Evolutionary conservation across 345 rosid genomes (phyloP).

Genomic region (Brassica incana): DNA sequence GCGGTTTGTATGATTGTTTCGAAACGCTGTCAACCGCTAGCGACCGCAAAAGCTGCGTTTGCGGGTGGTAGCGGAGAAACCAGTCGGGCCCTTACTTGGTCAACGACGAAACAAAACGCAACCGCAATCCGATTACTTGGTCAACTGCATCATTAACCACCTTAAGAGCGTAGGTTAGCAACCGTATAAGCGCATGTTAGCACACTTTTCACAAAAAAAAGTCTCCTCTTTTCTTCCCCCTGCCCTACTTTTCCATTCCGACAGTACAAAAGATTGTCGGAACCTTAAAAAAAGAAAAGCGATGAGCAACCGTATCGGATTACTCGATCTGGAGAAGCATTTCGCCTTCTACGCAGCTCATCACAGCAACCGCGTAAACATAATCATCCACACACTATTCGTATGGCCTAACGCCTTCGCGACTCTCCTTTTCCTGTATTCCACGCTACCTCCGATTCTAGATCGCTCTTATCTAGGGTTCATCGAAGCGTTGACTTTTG

Average conservation of each 20-base stretch:
- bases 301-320: constrained; percentile 45
- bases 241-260: neutral
- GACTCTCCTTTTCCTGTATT: constrained; percentile 57
- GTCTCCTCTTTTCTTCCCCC: neutral
- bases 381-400: constrained; percentile 59
- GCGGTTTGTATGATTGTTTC: no score
- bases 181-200: neutral
- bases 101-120: neutral
- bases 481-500: constrained; percentile 29
- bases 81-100: neutral
- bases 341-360: constrained; percentile 88
- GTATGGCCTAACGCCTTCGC: constrained; percentile 87
- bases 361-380: constrained; percentile 66
- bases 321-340: constrained; percentile 74
- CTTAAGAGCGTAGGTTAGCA: neutral
- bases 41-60: no score
- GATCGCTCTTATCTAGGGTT: constrained; percentile 41
- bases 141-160: neutral
- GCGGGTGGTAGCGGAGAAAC: no score
- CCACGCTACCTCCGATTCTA: constrained; percentile 45
- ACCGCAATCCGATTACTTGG: neutral
- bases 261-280: neutral
- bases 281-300: neutral
- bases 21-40: no score
- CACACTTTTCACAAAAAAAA: neutral